phyloP scores from a whole-genome alignment of 2,329 filamentous ascomycete genomes.

The Aureobasidium sp. region DNA sequence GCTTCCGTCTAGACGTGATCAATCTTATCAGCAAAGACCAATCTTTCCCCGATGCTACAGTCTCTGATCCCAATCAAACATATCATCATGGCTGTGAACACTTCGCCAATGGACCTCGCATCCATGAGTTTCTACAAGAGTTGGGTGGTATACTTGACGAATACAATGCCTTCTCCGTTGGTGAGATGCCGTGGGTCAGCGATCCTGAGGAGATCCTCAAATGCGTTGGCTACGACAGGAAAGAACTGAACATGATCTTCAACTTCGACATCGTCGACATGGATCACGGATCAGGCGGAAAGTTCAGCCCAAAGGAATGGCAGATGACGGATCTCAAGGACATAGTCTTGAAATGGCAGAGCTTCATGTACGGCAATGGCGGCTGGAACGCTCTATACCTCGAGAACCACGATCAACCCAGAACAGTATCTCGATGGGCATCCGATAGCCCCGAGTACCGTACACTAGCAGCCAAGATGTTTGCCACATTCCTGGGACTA shows the following conservation, averaged over 20 bases:
- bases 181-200: slow-evolving; percentile 40
- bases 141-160: slow-evolving; percentile 35
- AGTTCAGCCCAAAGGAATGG: slow-evolving; percentile 34
- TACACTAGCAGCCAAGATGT: slow-evolving; percentile 36
- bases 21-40: slow-evolving; percentile 13
- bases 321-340: slow-evolving; percentile 44
- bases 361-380: slow-evolving; percentile 47
- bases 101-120: slow-evolving; percentile 25
- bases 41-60: slow-evolving; percentile 11
- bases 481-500: slow-evolving; percentile 20
- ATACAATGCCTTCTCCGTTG: slow-evolving; percentile 41
- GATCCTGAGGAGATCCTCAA: slow-evolving; percentile 41
- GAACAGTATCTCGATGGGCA: slow-evolving; percentile 46
- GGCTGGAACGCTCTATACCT: slow-evolving; percentile 56
- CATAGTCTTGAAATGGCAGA: slow-evolving; percentile 49
- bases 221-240: slow-evolving; percentile 41
- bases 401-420: slow-evolving; percentile 56
- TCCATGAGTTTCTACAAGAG: slow-evolving; percentile 38
- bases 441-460: slow-evolving; percentile 40
- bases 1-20: slow-evolving; percentile 23
- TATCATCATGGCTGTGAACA: slow-evolving; percentile 12
- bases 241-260: slow-evolving; percentile 59
- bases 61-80: background rate
- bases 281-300: slow-evolving; percentile 36
- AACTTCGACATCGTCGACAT: slow-evolving; percentile 53